A percentile compares a stretch with the other conserved stretches of the same genome.
Conservation (phyloP, 1,284 basidiomycete species). For the Microbotryum violaceum region DNA sequence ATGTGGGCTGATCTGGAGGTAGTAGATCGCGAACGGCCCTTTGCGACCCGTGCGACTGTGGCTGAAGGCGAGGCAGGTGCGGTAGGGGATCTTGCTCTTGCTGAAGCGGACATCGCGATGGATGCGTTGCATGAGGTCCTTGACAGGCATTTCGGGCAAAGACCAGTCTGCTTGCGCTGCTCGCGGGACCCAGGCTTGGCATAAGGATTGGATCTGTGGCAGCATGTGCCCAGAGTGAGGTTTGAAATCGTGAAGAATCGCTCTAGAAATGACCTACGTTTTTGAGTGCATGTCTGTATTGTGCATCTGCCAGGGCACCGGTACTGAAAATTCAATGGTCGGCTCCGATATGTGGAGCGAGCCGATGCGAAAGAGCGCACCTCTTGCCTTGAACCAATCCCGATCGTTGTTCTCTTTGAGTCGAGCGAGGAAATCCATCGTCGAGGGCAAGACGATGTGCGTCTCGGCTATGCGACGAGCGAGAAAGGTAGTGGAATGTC, state of each 20-base stretch:
- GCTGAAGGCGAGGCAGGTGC: conserved; percentile 24
- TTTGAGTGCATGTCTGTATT: conserved; percentile 30
- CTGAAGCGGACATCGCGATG: conserved; percentile 32
- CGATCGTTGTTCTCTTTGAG: conserved; percentile 38
- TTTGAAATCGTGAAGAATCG: conserved; percentile 8
- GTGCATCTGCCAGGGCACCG: conserved; percentile 17
- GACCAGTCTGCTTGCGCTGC: conserved; percentile 38
- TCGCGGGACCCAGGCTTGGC: conserved; percentile 35
- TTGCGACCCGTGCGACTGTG: conserved; percentile 39
- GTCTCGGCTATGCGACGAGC: conserved; percentile 17
- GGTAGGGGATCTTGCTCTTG: conserved; percentile 33
- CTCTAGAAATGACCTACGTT: conserved; percentile 12
- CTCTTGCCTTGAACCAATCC: conserved; percentile 34
- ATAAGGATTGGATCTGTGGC: conserved; percentile 34
- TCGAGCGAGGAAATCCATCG: conserved; percentile 36
- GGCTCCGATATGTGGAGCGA: background rate
- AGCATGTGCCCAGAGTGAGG: background rate
- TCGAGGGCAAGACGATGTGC: conserved; percentile 32
- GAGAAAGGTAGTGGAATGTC: background rate
- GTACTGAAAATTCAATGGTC: background rate
- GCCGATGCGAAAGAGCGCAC: conserved; percentile 7
- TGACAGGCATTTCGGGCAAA: conserved; percentile 39
- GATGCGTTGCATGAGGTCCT: conserved; percentile 40
- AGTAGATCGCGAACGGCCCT: conserved; percentile 33
- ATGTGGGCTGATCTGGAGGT: conserved; percentile 27